These are phyloP conservation scores for Cylindrotheca fusiformis DNA, from an alignment of 108 stramenopile species.

Conservation along the genomic window DNA sequence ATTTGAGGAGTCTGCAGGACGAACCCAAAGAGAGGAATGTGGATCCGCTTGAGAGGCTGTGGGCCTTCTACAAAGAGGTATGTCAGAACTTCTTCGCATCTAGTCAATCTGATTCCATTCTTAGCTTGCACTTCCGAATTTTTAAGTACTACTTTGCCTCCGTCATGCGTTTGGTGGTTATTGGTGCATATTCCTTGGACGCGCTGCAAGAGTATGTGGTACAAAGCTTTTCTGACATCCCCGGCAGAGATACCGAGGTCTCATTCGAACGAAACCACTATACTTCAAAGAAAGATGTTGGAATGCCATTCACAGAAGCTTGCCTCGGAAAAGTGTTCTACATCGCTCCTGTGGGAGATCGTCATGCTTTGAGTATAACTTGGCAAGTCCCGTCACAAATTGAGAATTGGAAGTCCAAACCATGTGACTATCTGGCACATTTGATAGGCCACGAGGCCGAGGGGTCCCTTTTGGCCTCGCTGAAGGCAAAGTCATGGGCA, in stretches of 20 bases:
- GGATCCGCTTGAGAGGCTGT: conserved; percentile 64
- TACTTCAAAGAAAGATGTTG: conserved; percentile 22
- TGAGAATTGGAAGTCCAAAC: conserved; percentile 65
- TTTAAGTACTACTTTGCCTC: conserved; percentile 73
- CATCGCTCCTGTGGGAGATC: conserved; percentile 68
- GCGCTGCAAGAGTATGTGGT: conserved; percentile 65
- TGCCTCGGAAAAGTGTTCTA: conserved; percentile 58
- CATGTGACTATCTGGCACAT: conserved; percentile 76
- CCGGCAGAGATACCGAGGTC: conserved; percentile 29
- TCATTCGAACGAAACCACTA: conserved; percentile 31
- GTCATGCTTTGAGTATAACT: conserved; percentile 67
- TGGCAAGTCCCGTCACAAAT: conserved; percentile 71
- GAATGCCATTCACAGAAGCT: conserved; percentile 56
- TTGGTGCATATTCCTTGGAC: conserved; percentile 84
- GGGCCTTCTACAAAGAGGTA: conserved; percentile 66
- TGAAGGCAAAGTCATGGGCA: conserved; percentile 71
- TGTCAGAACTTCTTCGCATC: not conserved
- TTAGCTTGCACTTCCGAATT: not conserved
- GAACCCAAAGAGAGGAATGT: conserved; percentile 53
- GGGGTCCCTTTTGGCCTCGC: conserved; percentile 65
- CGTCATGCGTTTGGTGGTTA: conserved; percentile 86
- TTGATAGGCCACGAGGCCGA: conserved; percentile 82
- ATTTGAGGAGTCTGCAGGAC: conserved; percentile 50
- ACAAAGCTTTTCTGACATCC: conserved; percentile 58
- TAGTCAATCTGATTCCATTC: not conserved